Evolutionary conservation across 2,329 filamentous ascomycete species (phyloP).

Genomic region (Bipolaris gigantea): DNA sequence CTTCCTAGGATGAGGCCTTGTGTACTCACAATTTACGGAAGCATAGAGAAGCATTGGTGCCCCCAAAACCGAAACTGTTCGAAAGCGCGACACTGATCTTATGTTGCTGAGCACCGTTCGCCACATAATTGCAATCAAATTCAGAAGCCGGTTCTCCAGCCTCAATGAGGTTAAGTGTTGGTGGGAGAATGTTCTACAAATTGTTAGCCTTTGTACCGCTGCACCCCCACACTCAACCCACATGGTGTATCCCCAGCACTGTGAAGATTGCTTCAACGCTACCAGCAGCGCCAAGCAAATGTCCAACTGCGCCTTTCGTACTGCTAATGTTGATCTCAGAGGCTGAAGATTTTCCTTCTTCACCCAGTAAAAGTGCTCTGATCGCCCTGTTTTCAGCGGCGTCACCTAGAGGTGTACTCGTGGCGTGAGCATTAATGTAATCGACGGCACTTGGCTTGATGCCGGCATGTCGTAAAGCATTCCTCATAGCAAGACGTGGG

Average conservation of each 20-base stretch:
- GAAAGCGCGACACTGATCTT: constrained; percentile 75
- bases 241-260: constrained; percentile 76
- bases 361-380: constrained; percentile 72
- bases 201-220: constrained; percentile 13
- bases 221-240: constrained; percentile 50
- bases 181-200: constrained; percentile 72
- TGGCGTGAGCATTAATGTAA: constrained; percentile 96
- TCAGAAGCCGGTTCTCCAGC: constrained; percentile 61
- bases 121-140: constrained; percentile 84
- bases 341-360: constrained; percentile 64
- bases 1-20: background rate
- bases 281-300: constrained; percentile 87
- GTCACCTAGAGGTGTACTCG: constrained; percentile 83
- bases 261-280: constrained; percentile 88
- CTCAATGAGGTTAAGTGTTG: constrained; percentile 78
- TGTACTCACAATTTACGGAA: constrained; percentile 58
- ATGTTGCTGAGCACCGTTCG: constrained; percentile 69
- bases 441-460: constrained; percentile 72
- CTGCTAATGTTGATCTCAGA: constrained; percentile 80
- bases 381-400: constrained; percentile 85
- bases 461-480: constrained; percentile 72
- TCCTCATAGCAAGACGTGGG: constrained; percentile 81
- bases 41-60: constrained; percentile 88
- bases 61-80: constrained; percentile 97
- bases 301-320: constrained; percentile 90